These are phyloP conservation scores for Mortierella sp. DNA, from an alignment of 371 early-diverging fungal species.

Conservation along the genomic window DNA sequence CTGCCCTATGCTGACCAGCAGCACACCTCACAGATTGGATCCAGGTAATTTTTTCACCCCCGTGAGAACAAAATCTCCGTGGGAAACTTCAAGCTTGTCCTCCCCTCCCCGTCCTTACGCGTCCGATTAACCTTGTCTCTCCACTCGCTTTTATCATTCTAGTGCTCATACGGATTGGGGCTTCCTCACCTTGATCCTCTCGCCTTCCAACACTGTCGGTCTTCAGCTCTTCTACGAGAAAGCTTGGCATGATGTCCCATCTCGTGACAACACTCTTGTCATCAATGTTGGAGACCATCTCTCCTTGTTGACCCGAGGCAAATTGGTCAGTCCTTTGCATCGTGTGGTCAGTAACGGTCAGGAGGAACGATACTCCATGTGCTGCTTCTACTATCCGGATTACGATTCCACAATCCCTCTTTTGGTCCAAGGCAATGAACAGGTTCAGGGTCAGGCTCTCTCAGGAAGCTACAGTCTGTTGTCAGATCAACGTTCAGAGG, in stretches of 20 bases:
- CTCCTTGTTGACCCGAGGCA: slow-evolving; percentile 60
- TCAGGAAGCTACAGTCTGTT: slow-evolving; percentile 46
- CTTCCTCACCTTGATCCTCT: slow-evolving; percentile 62
- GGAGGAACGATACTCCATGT: slow-evolving; percentile 56
- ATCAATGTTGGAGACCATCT: slow-evolving; percentile 70
- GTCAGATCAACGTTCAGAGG: slow-evolving; percentile 39
- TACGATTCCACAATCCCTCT: slow-evolving; percentile 49
- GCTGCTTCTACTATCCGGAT: slow-evolving; percentile 54
- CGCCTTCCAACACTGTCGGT: slow-evolving; percentile 55
- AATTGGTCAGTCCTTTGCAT: slow-evolving; percentile 62
- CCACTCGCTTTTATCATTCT: background rate
- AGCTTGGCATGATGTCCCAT: slow-evolving; percentile 60
- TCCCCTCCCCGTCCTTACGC: background rate
- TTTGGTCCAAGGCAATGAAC: slow-evolving; percentile 31
- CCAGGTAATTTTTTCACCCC: slow-evolving; percentile 24
- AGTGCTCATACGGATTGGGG: slow-evolving; percentile 67
- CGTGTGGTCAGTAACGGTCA: slow-evolving; percentile 58
- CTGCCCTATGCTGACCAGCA: slow-evolving; percentile 52
- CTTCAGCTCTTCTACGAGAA: slow-evolving; percentile 56
- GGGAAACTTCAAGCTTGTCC: slow-evolving; percentile 44
- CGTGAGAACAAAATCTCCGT: slow-evolving; percentile 35
- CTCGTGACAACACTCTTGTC: slow-evolving; percentile 54
- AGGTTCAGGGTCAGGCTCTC: slow-evolving; percentile 34
- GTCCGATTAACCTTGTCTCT: background rate
- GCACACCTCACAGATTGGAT: slow-evolving; percentile 34